phyloP scores from a whole-genome alignment of 2,329 filamentous ascomycete species.

The Neonectria punicea region DNA sequence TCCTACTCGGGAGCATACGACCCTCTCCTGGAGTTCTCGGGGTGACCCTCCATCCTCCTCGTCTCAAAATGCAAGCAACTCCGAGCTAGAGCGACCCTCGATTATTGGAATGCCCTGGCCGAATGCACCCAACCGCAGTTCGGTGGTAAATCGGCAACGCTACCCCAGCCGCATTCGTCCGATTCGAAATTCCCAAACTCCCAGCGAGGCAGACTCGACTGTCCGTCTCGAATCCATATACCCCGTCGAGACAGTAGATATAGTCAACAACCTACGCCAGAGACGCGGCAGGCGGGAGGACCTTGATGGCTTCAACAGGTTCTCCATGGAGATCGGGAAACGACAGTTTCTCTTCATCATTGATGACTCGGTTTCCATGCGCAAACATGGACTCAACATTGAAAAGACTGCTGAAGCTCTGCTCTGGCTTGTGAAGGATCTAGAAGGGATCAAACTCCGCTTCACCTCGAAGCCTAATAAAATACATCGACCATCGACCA shows the following conservation, averaged over 20 bases:
- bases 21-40: no score
- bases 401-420: not conserved
- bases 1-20: no score
- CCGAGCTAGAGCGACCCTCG: no score
- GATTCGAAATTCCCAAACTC: not conserved
- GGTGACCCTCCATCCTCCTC: no score
- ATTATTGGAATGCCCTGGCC: no score
- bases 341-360: slow-evolving; percentile 28
- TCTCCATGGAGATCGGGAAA: not conserved
- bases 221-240: not conserved
- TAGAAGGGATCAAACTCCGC: slow-evolving; percentile 12
- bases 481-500: not conserved
- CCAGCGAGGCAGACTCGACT: no score
- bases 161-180: not conserved
- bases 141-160: no score
- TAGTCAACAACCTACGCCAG: not conserved
- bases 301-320: slow-evolving; percentile 12
- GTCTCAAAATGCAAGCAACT: no score
- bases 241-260: not conserved
- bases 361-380: slow-evolving; percentile 31
- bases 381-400: not conserved
- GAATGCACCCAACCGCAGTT: no score
- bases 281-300: not conserved
- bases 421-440: slow-evolving; percentile 17
- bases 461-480: slow-evolving; percentile 17